Percentiles rank a stretch among this genome's conserved stretches.
Conservation (phyloP, 495 filamentous ascomycete species). For the Penicillium silybi region DNA sequence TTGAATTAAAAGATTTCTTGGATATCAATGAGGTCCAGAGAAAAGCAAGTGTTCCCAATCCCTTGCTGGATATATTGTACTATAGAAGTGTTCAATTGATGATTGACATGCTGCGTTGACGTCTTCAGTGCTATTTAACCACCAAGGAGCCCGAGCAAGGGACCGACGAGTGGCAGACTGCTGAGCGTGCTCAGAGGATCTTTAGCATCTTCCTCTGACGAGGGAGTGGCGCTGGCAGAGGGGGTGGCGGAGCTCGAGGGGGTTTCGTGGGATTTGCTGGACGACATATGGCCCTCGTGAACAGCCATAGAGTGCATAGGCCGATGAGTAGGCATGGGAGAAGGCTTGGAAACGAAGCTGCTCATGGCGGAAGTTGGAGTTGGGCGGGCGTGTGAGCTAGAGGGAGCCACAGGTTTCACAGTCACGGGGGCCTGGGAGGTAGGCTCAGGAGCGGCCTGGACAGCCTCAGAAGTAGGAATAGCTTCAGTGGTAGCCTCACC, state of each 20-base stretch:
- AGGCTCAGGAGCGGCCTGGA: background rate
- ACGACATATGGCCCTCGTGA: conserved; percentile 3
- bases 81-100: conserved; percentile 6
- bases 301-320: conserved; percentile 1
- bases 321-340: background rate
- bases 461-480: background rate
- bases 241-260: conserved; percentile 12
- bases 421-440: background rate
- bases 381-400: background rate
- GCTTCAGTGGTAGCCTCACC: background rate
- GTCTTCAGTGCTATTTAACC: background rate
- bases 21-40: conserved; percentile 15
- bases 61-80: conserved; percentile 7
- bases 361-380: conserved; percentile 1
- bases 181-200: too few species aligned
- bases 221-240: conserved; percentile 1
- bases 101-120: background rate
- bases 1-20: conserved; percentile 17
- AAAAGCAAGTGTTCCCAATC: conserved; percentile 5
- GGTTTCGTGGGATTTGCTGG: background rate
- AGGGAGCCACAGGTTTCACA: background rate
- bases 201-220: too few species aligned
- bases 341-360: background rate
- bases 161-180: background rate
- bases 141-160: conserved; percentile 6